A percentile compares a stretch with the other conserved stretches of the same genome.
These are phyloP conservation scores for Acephala macrosclerotiorum DNA, from an alignment of 2,329 filamentous ascomycete genomes.

Conservation along the genomic window DNA sequence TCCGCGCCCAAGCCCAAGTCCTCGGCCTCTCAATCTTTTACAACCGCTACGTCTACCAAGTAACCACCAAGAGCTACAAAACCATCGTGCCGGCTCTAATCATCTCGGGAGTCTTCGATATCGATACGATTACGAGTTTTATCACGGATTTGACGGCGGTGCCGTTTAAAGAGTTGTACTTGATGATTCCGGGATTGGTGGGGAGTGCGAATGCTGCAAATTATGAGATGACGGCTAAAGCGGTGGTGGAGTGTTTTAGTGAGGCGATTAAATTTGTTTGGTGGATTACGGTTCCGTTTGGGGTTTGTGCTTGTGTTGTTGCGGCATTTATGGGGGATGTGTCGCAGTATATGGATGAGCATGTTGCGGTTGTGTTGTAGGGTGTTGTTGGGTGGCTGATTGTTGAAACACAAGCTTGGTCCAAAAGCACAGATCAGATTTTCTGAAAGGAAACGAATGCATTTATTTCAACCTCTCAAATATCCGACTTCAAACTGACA, in stretches of 20 bases:
- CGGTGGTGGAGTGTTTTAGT: slow-evolving; percentile 46
- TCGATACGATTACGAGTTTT: slow-evolving; percentile 50
- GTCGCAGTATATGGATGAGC: slow-evolving; percentile 54
- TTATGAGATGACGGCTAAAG: slow-evolving; percentile 54
- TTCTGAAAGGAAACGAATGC: too few species aligned
- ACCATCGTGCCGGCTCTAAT: slow-evolving; percentile 15
- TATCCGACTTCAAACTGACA: too few species aligned
- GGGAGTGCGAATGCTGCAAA: slow-evolving; percentile 49
- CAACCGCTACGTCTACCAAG: slow-evolving; percentile 56
- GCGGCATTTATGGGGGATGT: slow-evolving; percentile 59
- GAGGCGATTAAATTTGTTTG: slow-evolving; percentile 49
- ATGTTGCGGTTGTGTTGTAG: slow-evolving; percentile 54
- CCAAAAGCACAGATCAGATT: too few species aligned
- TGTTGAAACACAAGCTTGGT: too few species aligned
- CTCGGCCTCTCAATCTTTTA: slow-evolving; percentile 65
- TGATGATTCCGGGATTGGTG: slow-evolving; percentile 44
- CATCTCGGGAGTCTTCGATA: slow-evolving; percentile 49
- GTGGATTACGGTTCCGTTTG: slow-evolving; percentile 60
- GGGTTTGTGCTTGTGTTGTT: slow-evolving; percentile 54
- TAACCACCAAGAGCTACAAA: slow-evolving; percentile 12
- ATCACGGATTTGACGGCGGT: slow-evolving; percentile 40
- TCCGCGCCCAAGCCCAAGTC: slow-evolving; percentile 69
- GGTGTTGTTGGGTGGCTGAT: too few species aligned
- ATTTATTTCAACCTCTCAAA: too few species aligned
- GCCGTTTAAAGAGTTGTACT: slow-evolving; percentile 47